These are phyloP conservation scores for Kwoniella bestiolae DNA, from an alignment of 768 basidiomycete species.

Conservation along the genomic window DNA sequence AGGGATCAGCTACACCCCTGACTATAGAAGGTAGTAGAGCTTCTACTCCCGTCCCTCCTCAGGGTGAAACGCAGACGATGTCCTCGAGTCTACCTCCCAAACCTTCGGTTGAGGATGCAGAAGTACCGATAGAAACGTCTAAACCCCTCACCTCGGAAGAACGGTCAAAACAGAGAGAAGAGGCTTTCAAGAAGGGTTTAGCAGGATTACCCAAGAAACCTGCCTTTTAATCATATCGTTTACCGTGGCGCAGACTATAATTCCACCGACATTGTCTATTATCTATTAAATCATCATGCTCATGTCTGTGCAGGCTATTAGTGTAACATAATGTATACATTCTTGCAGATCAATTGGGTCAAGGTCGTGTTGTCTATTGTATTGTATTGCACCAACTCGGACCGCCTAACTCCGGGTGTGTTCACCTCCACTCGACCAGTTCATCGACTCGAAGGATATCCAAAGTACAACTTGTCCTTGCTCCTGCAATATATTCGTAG, in stretches of 20 bases:
- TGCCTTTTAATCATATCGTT: constrained; percentile 13
- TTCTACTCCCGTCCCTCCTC: neutral
- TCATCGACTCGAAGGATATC: neutral
- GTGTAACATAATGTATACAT: too few species aligned
- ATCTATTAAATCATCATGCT: too few species aligned
- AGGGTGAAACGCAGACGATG: neutral
- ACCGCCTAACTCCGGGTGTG: neutral
- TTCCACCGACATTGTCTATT: too few species aligned
- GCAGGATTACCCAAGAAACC: constrained; percentile 47
- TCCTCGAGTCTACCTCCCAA: neutral
- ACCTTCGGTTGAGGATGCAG: neutral
- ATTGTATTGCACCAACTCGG: neutral
- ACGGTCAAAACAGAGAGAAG: neutral
- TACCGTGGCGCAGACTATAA: too few species aligned
- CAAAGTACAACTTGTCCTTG: too few species aligned
- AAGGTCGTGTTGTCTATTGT: neutral
- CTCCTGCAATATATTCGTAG: too few species aligned
- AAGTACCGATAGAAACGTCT: neutral
- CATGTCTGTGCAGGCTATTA: too few species aligned
- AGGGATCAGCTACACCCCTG: neutral
- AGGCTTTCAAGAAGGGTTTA: constrained; percentile 22
- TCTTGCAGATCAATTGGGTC: too few species aligned
- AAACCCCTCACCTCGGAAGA: neutral
- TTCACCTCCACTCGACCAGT: constrained; percentile 2
- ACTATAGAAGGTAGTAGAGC: neutral